A percentile compares a stretch with the other conserved stretches of the same genome.
Evolutionary conservation across 1,284 basidiomycete species (phyloP).

Genomic region (Chalciporus piperatoides): DNA sequence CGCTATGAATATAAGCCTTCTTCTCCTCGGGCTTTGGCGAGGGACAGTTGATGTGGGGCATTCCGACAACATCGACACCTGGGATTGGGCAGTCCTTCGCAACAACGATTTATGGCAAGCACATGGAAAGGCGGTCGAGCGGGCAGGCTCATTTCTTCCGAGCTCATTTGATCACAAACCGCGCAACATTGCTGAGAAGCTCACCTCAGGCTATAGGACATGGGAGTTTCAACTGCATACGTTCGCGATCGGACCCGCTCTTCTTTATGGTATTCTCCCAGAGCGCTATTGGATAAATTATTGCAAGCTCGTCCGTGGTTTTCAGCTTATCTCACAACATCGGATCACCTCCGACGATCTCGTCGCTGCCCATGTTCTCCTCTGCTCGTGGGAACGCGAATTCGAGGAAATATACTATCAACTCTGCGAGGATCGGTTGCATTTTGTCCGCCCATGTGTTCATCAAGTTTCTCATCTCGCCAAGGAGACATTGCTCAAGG

Average conservation of each 20-base stretch:
- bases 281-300: not conserved
- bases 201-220: not conserved
- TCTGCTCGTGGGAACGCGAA: not conserved
- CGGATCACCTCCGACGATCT: not conserved
- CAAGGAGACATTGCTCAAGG: not conserved
- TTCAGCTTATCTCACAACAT: conserved; percentile 7
- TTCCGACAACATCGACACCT: not conserved
- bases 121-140: not conserved
- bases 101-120: not conserved
- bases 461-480: not conserved
- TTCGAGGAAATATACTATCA: not conserved
- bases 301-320: conserved; percentile 3
- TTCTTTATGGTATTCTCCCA: not conserved
- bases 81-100: not conserved
- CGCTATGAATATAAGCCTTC: conserved; percentile 29
- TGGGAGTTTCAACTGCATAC: not conserved
- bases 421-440: not conserved
- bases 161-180: conserved; percentile 13
- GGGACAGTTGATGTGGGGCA: conserved; percentile 26
- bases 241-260: conserved; percentile 7
- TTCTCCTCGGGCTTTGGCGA: conserved; percentile 33
- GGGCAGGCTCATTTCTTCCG: not conserved
- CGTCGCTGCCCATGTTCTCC: not conserved
- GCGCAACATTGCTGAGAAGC: too few species aligned
- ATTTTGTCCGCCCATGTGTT: not conserved